phyloP scores from a whole-genome alignment of 495 filamentous ascomycete species.

The Bombardia bombarda region DNA sequence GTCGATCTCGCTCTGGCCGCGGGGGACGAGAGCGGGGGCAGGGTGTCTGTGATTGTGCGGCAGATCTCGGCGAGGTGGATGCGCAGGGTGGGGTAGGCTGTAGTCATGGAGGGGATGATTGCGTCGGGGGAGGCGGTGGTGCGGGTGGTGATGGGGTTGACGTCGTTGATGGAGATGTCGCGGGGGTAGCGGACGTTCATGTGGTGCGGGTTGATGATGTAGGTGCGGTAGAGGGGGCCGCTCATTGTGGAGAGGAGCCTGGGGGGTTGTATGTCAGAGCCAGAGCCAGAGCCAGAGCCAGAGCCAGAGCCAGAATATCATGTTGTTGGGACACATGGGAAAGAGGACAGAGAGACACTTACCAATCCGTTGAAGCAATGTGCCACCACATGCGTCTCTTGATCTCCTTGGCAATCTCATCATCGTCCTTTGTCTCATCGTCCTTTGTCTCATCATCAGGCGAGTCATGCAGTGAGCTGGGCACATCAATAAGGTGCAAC shows the following conservation, averaged over 20 bases:
- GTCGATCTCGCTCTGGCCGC: conserved; percentile 7
- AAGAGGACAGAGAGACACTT: conserved; percentile 2
- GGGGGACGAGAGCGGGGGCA: background rate
- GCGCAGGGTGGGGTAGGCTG: conserved; percentile 40
- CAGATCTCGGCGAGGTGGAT: conserved; percentile 38
- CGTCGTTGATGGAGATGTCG: conserved; percentile 40
- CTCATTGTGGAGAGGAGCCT: conserved; percentile 33
- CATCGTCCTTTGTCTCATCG: conserved; percentile 7
- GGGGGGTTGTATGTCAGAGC: background rate
- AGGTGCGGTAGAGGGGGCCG: conserved; percentile 32
- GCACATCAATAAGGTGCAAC: conserved; percentile 37
- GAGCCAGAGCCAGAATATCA: background rate
- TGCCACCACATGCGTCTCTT: conserved; percentile 45
- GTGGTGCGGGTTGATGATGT: conserved; percentile 31
- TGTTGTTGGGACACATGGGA: background rate
- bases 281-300: background rate
- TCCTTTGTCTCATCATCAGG: background rate
- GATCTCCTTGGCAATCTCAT: conserved; percentile 29
- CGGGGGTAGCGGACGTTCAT: conserved; percentile 37
- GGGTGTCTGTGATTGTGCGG: conserved; percentile 33
- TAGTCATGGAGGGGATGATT: conserved; percentile 19
- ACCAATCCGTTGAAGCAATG: conserved; percentile 40
- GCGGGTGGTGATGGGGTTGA: conserved; percentile 2
- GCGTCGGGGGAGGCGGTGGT: conserved; percentile 24
- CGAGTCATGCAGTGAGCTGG: background rate